Base-by-base conservation (phyloP, 2,329 filamentous ascomycete genomes). In the Pseudovirgaria hyperparasitica region DNA sequence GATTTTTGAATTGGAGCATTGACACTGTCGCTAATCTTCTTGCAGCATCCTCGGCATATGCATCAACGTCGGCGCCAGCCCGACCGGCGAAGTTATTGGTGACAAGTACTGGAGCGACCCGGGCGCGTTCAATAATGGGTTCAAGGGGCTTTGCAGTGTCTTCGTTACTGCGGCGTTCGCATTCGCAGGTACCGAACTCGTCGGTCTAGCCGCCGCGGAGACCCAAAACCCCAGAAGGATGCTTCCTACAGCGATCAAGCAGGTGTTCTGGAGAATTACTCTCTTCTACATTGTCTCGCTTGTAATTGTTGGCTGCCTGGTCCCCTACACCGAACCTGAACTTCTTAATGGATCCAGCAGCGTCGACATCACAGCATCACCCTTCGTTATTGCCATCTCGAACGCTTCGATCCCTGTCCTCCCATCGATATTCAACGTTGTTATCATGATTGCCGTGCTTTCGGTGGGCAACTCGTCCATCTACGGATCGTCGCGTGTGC, bases 191-290 rank as follows among this genome's bases (percentile, higher is more conserved):
- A 84, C 78, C 1, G 79, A 85, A 47, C 63, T 82, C 8, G 76
- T 84, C 25, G 80, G 79, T 28, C 67, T 86, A 9, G 78, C 79
- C 4, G 79, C 80, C 2, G 80, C 79, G 17, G 80, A 86, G 50
- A 80, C 79, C 1, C 72, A 68, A n/a, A 82, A 84, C 44, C 80
- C 80, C 3, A 68, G 77, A 31, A 82, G 90, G 48, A 81, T 78
- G 2, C 64, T 94, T 1, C 86, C 86, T 0, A 84, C 75, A 0
- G 86, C 86, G 9, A 74, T 92, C 43, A 92, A 92, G 58, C 85
- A 92, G 51, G 84, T 93, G 13, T 93, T 93, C 54, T 92, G 84
- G 84, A 74, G 85, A 47, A 92, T 92, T 45, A 72, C 73, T 4
- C 63, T 92, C 30, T 92, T 92, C 58, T 93, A 92, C 56, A 64